Evolutionary conservation across 345 rosid species (phyloP).

Genomic region (Abelmoschus esculentus): DNA sequence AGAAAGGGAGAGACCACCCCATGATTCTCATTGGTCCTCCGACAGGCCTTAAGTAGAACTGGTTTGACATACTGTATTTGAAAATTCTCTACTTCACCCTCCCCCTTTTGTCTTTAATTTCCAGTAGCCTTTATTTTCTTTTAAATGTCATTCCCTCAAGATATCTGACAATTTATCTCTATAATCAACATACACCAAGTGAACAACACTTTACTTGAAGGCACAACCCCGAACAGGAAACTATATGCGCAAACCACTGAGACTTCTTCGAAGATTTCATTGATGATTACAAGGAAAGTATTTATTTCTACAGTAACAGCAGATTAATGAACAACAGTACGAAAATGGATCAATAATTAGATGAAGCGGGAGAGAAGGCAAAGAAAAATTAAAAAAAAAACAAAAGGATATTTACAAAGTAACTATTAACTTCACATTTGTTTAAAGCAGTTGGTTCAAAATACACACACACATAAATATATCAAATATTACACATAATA

Average conservation of each 20-base stretch:
- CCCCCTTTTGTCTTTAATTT: neutral
- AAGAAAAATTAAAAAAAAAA: neutral
- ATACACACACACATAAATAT: neutral
- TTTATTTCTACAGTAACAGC: neutral
- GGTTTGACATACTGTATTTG: neutral
- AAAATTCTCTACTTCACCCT: neutral
- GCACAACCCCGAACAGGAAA: neutral
- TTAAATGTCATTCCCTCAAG: neutral
- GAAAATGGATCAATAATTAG: neutral
- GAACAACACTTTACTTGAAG: neutral
- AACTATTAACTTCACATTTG: neutral
- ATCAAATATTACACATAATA: neutral
- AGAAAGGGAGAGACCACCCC: neutral
- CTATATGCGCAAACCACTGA: neutral
- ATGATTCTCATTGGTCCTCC: neutral
- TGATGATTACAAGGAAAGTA: neutral
- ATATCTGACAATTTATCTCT: neutral
- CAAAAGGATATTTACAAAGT: neutral
- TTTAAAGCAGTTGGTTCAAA: neutral
- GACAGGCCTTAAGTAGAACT: neutral
- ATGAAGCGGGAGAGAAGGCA: neutral
- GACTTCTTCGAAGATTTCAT: neutral
- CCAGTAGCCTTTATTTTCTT: neutral
- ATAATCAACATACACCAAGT: neutral
- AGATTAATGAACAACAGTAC: neutral